phyloP scores from a whole-genome alignment of 1,284 basidiomycete genomes.

The Coniferiporia weirii region DNA sequence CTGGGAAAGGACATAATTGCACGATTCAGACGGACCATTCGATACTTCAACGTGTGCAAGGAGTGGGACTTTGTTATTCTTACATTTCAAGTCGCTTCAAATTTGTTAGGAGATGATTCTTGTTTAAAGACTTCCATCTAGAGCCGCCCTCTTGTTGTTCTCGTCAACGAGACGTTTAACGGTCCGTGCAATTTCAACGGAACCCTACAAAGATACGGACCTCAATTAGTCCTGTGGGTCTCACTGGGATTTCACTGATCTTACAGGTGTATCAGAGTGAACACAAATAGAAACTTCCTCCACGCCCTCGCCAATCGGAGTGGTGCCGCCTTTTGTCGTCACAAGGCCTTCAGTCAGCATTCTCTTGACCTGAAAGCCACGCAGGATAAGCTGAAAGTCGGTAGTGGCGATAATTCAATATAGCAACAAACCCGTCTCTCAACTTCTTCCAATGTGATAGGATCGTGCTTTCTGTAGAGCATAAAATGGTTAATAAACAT shows the following conservation, averaged over 20 bases:
- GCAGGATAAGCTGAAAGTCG: not conserved
- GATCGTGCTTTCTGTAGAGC: constrained; percentile 42
- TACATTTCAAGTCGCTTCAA: not conserved
- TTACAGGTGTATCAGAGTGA: constrained; percentile 60
- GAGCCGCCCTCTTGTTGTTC: constrained; percentile 32
- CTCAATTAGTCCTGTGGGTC: not conserved
- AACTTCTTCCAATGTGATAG: constrained; percentile 39
- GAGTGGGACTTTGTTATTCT: not conserved
- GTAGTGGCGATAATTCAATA: not conserved
- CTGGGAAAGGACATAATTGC: no score
- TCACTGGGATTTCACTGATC: constrained; percentile 20
- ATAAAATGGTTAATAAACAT: not conserved
- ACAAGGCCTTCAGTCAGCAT: constrained; percentile 40
- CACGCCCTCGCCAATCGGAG: constrained; percentile 41
- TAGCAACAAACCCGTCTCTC: constrained; percentile 35
- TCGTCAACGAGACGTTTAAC: constrained; percentile 49
- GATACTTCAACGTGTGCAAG: no score
- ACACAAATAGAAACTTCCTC: constrained; percentile 55
- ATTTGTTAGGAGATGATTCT: not conserved
- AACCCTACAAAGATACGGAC: constrained; percentile 33
- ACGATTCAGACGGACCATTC: no score
- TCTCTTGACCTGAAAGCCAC: constrained; percentile 35
- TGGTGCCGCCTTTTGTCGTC: constrained; percentile 39
- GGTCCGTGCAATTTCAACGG: constrained; percentile 42
- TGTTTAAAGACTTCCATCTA: not conserved